Conservation (phyloP, 2,329 filamentous ascomycete species). For the Helminthosporium solani region DNA sequence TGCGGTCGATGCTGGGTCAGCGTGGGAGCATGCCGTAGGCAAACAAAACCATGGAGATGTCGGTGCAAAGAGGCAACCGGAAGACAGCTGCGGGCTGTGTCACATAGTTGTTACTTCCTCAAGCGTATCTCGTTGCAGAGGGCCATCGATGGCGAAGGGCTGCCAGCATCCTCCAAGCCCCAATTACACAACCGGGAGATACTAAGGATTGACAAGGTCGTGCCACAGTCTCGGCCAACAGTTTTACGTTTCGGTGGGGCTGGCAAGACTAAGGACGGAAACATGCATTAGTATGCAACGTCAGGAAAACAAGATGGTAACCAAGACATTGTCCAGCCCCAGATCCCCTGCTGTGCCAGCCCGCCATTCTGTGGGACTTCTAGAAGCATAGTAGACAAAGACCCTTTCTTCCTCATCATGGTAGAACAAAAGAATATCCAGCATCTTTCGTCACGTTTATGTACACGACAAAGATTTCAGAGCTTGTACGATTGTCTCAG, state of each 20-base stretch:
- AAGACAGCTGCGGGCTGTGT: conserved; percentile 10
- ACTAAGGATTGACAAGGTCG: conserved; percentile 23
- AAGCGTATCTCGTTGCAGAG: conserved; percentile 1
- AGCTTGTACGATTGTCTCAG: background rate
- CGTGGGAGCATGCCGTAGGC: conserved; percentile 13
- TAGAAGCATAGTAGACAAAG: conserved; percentile 12
- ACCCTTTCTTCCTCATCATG: background rate
- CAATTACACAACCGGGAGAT: conserved; percentile 17
- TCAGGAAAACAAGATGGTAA: conserved; percentile 6
- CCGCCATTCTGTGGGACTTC: conserved; percentile 23
- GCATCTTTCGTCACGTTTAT: background rate
- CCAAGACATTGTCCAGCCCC: conserved; percentile 5
- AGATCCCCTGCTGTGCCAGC: conserved; percentile 13
- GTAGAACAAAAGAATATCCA: background rate
- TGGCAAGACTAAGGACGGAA: conserved; percentile 20
- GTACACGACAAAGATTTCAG: background rate
- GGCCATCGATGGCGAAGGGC: conserved; percentile 12
- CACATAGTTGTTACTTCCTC: conserved; percentile 12
- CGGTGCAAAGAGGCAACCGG: conserved; percentile 8
- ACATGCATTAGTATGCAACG: conserved; percentile 28
- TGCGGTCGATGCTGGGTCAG: conserved; percentile 24
- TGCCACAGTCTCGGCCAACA: conserved; percentile 28
- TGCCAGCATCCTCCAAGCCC: conserved; percentile 17
- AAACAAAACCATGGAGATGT: conserved; percentile 31
- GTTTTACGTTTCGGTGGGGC: conserved; percentile 15